A percentile compares a stretch with the other conserved stretches of the same genome.
phyloP scores from a whole-genome alignment of 1,139 yeast genomes.

The Yamadazyma sp. region DNA sequence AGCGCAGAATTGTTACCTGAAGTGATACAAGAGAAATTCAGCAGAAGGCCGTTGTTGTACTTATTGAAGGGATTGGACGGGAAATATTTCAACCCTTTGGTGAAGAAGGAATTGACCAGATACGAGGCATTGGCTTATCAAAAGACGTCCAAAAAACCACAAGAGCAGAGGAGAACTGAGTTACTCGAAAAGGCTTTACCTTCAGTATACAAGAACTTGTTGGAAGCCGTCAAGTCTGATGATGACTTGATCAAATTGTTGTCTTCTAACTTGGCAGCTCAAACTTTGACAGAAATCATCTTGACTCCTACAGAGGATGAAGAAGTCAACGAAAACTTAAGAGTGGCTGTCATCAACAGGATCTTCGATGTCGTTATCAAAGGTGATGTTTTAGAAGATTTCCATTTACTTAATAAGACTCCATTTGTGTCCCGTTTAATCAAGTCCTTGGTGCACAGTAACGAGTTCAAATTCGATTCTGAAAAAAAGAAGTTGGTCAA shows the following conservation, averaged over 20 bases:
- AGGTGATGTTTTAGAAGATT: slow-evolving; percentile 71
- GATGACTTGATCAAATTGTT: slow-evolving; percentile 41
- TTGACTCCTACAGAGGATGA: slow-evolving; percentile 39
- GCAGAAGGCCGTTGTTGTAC: slow-evolving; percentile 87
- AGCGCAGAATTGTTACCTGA: slow-evolving; percentile 55
- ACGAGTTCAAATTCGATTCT: slow-evolving; percentile 55
- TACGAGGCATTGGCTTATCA: slow-evolving; percentile 65
- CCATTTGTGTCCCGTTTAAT: slow-evolving; percentile 78
- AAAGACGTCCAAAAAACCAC: slow-evolving; percentile 83
- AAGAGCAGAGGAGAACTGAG: slow-evolving; percentile 72
- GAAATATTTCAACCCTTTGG: slow-evolving; percentile 75
- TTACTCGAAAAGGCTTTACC: slow-evolving; percentile 68
- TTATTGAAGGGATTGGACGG: slow-evolving; percentile 78
- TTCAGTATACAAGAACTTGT: slow-evolving; percentile 55
- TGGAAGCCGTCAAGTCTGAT: slow-evolving; percentile 35
- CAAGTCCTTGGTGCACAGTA: slow-evolving; percentile 78
- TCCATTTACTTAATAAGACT: slow-evolving; percentile 62
- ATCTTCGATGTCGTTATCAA: slow-evolving; percentile 56
- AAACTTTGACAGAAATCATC: slow-evolving; percentile 74
- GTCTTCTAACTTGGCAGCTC: slow-evolving; percentile 76
- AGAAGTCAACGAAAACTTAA: slow-evolving; percentile 42
- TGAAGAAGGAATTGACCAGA: slow-evolving; percentile 57
- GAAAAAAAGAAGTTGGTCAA: slow-evolving; percentile 59
- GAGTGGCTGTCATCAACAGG: slow-evolving; percentile 54
- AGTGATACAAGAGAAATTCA: slow-evolving; percentile 68